Evolutionary conservation across 768 basidiomycete genomes (phyloP).

Genomic region (Russula olivacea): DNA sequence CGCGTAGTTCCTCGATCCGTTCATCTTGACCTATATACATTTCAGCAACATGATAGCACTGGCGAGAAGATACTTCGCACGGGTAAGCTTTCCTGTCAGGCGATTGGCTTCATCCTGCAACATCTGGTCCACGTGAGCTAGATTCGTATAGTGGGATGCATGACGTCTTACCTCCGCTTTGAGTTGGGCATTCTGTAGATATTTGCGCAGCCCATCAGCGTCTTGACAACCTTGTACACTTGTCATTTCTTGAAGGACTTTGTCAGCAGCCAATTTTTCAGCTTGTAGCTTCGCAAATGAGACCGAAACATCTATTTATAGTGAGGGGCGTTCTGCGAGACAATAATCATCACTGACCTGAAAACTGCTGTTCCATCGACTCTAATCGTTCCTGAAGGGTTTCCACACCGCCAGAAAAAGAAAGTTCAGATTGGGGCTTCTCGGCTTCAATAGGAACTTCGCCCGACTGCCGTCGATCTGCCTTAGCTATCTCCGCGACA

Average conservation of each 20-base stretch:
- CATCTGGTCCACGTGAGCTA: conserved; percentile 37
- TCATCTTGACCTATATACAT: conserved; percentile 66
- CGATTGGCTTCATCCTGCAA: conserved; percentile 75
- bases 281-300: conserved; percentile 73
- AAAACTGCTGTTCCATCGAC: conserved; percentile 70
- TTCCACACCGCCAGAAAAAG: conserved; percentile 40
- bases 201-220: conserved; percentile 61
- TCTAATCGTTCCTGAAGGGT: conserved; percentile 58
- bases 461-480: not conserved
- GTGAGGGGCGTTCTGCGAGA: not conserved
- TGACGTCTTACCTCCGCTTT: conserved; percentile 61
- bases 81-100: conserved; percentile 61
- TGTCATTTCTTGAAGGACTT: conserved; percentile 62
- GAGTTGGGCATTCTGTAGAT: conserved; percentile 56
- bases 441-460: not conserved
- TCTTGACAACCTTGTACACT: conserved; percentile 65
- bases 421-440: not conserved
- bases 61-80: conserved; percentile 39
- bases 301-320: conserved; percentile 59
- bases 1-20: conserved; percentile 76
- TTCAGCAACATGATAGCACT: not conserved
- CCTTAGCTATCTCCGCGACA: not conserved
- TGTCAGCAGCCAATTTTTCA: conserved; percentile 64
- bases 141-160: not conserved
- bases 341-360: conserved; percentile 40